phyloP scores from a whole-genome alignment of 108 stramenopile genomes.

The Thalassiosira profunda region DNA sequence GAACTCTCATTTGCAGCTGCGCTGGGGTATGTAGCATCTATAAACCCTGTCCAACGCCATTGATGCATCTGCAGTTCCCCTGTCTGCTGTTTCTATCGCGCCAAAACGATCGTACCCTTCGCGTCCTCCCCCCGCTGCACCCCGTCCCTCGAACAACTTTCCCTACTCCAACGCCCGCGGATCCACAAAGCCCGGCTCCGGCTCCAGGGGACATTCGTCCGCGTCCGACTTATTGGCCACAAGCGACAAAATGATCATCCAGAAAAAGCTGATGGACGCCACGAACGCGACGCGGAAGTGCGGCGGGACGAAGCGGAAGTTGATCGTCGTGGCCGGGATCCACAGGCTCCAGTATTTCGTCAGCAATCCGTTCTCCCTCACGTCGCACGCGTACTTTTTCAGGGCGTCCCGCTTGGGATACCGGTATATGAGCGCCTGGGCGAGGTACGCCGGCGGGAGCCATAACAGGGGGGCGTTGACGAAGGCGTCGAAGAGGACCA shows the following conservation, averaged over 20 bases:
- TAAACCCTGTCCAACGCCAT: no score
- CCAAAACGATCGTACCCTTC: no score
- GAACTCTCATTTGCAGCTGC: no score
- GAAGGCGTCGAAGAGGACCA: conserved; percentile 16
- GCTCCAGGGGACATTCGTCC: background rate
- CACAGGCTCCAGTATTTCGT: conserved; percentile 47
- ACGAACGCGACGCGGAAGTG: conserved; percentile 46
- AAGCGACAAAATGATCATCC: conserved; percentile 27
- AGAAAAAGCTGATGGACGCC: conserved; percentile 40
- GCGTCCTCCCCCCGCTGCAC: no score
- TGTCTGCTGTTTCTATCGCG: no score
- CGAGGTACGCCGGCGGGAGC: conserved; percentile 34
- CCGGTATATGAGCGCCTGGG: conserved; percentile 15
- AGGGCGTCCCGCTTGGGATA: conserved; percentile 12
- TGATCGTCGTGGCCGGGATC: conserved; percentile 26
- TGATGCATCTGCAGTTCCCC: no score
- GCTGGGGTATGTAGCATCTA: no score
- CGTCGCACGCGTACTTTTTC: conserved; percentile 17
- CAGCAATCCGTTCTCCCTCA: conserved; percentile 22
- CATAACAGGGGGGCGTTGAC: conserved; percentile 23
- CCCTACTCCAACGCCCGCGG: background rate
- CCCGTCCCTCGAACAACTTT: no score
- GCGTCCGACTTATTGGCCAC: background rate
- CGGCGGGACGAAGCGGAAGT: conserved; percentile 34
- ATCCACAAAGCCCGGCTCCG: background rate